These are phyloP conservation scores for Neoboletus brunneissimus DNA, from an alignment of 768 basidiomycete species.

Conservation along the genomic window DNA sequence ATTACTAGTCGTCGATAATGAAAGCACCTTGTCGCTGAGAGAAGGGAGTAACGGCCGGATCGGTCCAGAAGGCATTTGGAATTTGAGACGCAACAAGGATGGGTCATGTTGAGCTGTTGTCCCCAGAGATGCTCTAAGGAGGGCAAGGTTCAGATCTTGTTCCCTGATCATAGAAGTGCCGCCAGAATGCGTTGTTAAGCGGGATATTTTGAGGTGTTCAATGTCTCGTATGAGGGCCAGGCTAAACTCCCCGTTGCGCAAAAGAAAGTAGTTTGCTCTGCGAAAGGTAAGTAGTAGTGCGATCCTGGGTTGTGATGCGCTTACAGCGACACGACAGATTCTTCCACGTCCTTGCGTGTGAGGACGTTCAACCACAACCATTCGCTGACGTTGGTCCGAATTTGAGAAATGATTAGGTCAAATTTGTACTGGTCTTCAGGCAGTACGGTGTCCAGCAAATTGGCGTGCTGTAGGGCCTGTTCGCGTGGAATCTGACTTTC, in stretches of 20 bases:
- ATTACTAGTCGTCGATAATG: conserved; percentile 40
- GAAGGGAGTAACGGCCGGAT: conserved; percentile 78
- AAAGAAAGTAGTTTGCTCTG: conserved; percentile 85
- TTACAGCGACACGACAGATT: conserved; percentile 82
- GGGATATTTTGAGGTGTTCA: conserved; percentile 76
- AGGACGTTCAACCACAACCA: conserved; percentile 93
- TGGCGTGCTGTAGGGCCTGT: conserved; percentile 63
- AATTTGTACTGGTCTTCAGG: conserved; percentile 77
- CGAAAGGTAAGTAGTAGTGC: conserved; percentile 4
- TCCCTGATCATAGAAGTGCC: conserved; percentile 79
- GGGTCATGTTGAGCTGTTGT: conserved; percentile 86
- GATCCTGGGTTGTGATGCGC: conserved; percentile 26
- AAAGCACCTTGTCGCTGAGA: conserved; percentile 43
- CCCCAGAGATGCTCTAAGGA: conserved; percentile 84
- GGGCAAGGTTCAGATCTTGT: conserved; percentile 83
- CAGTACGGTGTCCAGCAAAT: conserved; percentile 60
- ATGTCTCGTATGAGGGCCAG: conserved; percentile 83
- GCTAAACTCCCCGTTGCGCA: conserved; percentile 86
- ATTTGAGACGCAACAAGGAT: conserved; percentile 67
- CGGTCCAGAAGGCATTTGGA: conserved; percentile 78
- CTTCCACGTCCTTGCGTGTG: conserved; percentile 77
- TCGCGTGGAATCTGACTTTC: conserved; percentile 71
- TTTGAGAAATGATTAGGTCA: conserved; percentile 68
- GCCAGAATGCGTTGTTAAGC: conserved; percentile 64
- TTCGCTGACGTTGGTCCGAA: conserved; percentile 81